Evolutionary conservation across 1,139 yeast species (phyloP).

Genomic region (Saccharomyces hybrid): DNA sequence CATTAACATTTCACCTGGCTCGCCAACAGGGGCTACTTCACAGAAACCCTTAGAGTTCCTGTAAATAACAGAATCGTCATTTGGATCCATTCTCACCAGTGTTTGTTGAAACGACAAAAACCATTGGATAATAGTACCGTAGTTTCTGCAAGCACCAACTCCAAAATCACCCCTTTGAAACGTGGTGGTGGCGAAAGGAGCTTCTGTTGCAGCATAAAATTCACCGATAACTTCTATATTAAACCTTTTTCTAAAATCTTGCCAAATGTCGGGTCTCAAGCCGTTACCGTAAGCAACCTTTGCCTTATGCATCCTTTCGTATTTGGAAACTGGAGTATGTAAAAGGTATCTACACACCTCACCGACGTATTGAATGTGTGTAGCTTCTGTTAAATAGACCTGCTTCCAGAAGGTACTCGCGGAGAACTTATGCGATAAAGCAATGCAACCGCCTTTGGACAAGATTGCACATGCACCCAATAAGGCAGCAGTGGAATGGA

Average conservation of each 20-base stretch:
- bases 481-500: constrained; percentile 90
- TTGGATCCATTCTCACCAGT: constrained; percentile 71
- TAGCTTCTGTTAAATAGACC: constrained; percentile 60
- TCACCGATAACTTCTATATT: constrained; percentile 74
- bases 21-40: constrained; percentile 42
- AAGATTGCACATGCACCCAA: constrained; percentile 77
- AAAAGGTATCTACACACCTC: constrained; percentile 87
- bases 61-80: constrained; percentile 65
- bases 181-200: constrained; percentile 85
- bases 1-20: constrained; percentile 87
- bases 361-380: constrained; percentile 89
- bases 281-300: constrained; percentile 88
- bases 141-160: constrained; percentile 82
- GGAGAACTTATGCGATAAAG: constrained; percentile 76
- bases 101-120: constrained; percentile 51
- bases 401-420: constrained; percentile 89
- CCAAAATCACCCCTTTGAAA: constrained; percentile 75
- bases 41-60: constrained; percentile 68
- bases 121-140: constrained; percentile 57
- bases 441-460: constrained; percentile 65
- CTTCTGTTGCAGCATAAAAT: constrained; percentile 90
- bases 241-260: constrained; percentile 67
- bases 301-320: constrained; percentile 61
- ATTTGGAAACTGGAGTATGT: constrained; percentile 53
- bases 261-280: constrained; percentile 87